Percentiles rank a stretch among this genome's conserved stretches.
Conservation (phyloP, 2,329 filamentous ascomycete genomes). For the Thielaviopsis populi region DNA sequence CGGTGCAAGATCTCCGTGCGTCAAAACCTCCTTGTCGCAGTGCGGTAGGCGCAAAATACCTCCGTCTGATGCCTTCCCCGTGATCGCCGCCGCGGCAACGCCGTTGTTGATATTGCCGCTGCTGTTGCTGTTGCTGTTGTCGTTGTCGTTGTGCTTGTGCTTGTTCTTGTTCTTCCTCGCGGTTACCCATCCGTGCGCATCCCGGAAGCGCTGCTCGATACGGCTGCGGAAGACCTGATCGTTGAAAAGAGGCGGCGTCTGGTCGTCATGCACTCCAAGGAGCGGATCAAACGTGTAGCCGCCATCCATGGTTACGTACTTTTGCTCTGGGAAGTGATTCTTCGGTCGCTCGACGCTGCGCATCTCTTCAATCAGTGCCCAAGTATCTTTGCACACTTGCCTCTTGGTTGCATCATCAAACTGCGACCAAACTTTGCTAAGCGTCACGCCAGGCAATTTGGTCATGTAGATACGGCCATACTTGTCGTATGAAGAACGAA, state of each 20-base stretch:
- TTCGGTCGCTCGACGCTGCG: slow-evolving; percentile 2
- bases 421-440: background rate
- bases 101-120: background rate
- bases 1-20: slow-evolving; percentile 24
- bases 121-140: background rate
- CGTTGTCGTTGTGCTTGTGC: background rate
- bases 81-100: too few species aligned
- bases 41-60: slow-evolving; percentile 13
- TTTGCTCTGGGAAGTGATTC: slow-evolving; percentile 4
- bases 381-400: slow-evolving; percentile 2
- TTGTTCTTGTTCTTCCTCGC: background rate
- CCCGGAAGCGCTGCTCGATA: slow-evolving; percentile 17
- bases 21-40: slow-evolving; percentile 23
- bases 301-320: slow-evolving; percentile 7
- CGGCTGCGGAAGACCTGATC: background rate
- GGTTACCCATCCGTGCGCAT: background rate
- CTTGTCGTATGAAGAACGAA: background rate
- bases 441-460: background rate
- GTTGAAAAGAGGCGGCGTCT: background rate
- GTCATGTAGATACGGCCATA: slow-evolving; percentile 10
- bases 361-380: background rate
- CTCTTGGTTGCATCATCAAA: background rate
- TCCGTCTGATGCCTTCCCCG: background rate
- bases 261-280: slow-evolving; percentile 3
- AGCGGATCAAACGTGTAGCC: background rate